phyloP scores from a whole-genome alignment of 2,329 filamentous ascomycete genomes.

The Lanzia echinophila region DNA sequence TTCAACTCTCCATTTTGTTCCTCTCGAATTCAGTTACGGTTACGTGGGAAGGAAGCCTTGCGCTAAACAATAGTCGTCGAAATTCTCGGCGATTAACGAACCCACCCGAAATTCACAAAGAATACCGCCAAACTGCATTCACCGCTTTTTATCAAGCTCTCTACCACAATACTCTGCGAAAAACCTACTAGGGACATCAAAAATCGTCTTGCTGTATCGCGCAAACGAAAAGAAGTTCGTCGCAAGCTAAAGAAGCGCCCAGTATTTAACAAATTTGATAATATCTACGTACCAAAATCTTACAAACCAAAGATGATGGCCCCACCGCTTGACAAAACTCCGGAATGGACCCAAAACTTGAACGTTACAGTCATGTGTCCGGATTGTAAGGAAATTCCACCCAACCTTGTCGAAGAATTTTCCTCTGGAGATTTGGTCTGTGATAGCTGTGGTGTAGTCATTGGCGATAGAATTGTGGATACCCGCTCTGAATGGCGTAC shows the following conservation, averaged over 20 bases:
- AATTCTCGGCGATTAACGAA: slow-evolving; percentile 12
- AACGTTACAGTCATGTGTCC: slow-evolving; percentile 80
- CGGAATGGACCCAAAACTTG: slow-evolving; percentile 58
- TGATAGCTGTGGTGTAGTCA: slow-evolving; percentile 81
- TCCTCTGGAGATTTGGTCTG: slow-evolving; percentile 91
- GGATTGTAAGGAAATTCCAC: slow-evolving; percentile 88
- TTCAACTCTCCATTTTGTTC: background rate
- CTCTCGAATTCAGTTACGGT: background rate
- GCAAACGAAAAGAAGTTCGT: slow-evolving; percentile 30
- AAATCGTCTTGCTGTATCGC: slow-evolving; percentile 26
- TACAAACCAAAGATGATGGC: slow-evolving; percentile 43
- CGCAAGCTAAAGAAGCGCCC: slow-evolving; percentile 35
- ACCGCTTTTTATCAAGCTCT: slow-evolving; percentile 58
- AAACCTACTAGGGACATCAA: slow-evolving; percentile 29
- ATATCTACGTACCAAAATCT: slow-evolving; percentile 38
- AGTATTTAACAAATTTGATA: slow-evolving; percentile 36
- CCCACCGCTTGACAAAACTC: slow-evolving; percentile 25
- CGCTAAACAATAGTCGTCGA: slow-evolving; percentile 12
- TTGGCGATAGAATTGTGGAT: slow-evolving; percentile 87
- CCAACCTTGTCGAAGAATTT: slow-evolving; percentile 88
- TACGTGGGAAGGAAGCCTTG: background rate
- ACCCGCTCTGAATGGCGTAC: slow-evolving; percentile 97
- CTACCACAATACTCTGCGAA: slow-evolving; percentile 37
- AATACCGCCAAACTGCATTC: slow-evolving; percentile 62
- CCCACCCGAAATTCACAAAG: slow-evolving; percentile 9